phyloP scores from a whole-genome alignment of 192 early-diverging fungal species.

The Backusella psychrophila region DNA sequence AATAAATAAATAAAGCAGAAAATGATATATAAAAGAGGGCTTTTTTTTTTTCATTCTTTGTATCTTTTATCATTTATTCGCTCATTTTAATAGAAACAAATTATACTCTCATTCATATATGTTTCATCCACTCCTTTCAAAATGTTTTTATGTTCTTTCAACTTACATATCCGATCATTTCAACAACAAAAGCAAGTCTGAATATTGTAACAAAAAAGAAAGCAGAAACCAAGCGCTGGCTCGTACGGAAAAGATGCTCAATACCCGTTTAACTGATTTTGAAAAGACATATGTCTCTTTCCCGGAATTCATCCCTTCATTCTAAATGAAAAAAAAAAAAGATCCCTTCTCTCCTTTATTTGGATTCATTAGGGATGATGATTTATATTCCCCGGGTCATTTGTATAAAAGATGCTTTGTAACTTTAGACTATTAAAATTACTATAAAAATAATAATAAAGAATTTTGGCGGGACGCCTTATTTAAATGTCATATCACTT shows the following conservation, averaged over 20 bases:
- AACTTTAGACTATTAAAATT: constrained; percentile 6
- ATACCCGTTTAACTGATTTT: neutral
- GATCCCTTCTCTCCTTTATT: neutral
- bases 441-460: neutral
- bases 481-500: neutral
- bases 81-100: neutral
- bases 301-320: neutral
- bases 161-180: constrained; percentile 1
- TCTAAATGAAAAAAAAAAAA: neutral
- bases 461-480: neutral
- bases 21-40: neutral
- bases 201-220: neutral
- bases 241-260: neutral
- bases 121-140: constrained; percentile 1
- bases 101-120: neutral
- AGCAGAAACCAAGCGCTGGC: neutral
- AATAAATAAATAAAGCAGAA: neutral
- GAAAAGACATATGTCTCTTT: constrained; percentile 10
- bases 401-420: neutral
- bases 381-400: neutral
- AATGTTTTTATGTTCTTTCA: neutral
- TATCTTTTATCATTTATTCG: neutral
- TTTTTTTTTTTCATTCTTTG: neutral
- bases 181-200: neutral
- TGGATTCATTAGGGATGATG: neutral